Percentiles rank a stretch among this genome's conserved stretches.
phyloP scores from a whole-genome alignment of 2,329 filamentous ascomycete species.

The Fusarium subglutinans region DNA sequence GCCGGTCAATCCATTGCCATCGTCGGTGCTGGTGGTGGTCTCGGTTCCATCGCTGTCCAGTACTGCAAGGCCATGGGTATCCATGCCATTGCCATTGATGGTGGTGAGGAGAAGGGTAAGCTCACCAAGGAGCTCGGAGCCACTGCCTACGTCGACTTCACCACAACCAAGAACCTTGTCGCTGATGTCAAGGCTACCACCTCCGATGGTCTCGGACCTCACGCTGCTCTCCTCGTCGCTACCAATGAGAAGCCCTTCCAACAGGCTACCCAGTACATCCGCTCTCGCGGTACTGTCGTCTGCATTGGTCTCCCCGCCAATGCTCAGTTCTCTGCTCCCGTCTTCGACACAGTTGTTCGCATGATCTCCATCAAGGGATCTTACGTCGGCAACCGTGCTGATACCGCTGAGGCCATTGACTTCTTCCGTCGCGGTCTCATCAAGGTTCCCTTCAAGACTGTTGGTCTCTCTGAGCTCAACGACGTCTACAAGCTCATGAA shows the following conservation, averaged over 20 bases:
- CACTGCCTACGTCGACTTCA: slow-evolving; percentile 81
- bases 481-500: slow-evolving; percentile 82
- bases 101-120: slow-evolving; percentile 80
- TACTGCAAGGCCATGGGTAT: slow-evolving; percentile 94
- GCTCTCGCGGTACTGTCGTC: slow-evolving; percentile 82
- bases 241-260: slow-evolving; percentile 94
- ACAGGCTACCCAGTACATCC: slow-evolving; percentile 89
- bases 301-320: slow-evolving; percentile 88
- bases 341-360: slow-evolving; percentile 87
- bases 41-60: slow-evolving; percentile 82
- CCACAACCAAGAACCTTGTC: slow-evolving; percentile 77
- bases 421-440: slow-evolving; percentile 88
- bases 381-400: slow-evolving; percentile 92
- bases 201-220: slow-evolving; percentile 81
- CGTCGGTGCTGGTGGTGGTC: slow-evolving; percentile 85
- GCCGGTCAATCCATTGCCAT: slow-evolving; percentile 84
- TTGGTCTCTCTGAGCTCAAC: slow-evolving; percentile 81
- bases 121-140: slow-evolving; percentile 78
- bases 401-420: slow-evolving; percentile 88
- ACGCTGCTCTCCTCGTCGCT: slow-evolving; percentile 87
- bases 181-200: slow-evolving; percentile 85
- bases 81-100: slow-evolving; percentile 82
- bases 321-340: slow-evolving; percentile 82
- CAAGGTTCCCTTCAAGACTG: slow-evolving; percentile 85
- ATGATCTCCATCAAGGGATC: slow-evolving; percentile 94